A percentile compares a stretch with the other conserved stretches of the same genome.
Conservation (phyloP, 305 asterid species). For the Rubia tinctorum region DNA sequence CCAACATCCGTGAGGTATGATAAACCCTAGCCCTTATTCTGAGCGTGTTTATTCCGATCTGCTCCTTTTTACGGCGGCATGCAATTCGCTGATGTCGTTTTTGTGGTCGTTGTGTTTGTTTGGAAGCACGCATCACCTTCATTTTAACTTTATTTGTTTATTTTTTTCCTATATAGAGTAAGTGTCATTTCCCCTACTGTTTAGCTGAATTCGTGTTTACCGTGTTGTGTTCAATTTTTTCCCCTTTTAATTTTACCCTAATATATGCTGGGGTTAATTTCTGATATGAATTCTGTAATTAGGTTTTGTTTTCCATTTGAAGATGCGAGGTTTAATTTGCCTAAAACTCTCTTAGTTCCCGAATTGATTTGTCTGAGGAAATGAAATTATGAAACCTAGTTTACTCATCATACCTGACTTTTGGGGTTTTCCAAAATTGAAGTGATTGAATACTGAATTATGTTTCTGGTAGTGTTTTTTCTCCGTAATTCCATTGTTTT, state of each 20-base stretch:
- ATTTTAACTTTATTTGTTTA: neutral
- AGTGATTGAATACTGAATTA: neutral
- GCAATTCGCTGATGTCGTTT: neutral
- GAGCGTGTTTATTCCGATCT: neutral
- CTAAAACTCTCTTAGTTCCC: neutral
- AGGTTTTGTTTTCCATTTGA: neutral
- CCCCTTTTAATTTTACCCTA: neutral
- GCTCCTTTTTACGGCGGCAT: neutral
- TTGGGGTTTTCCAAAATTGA: neutral
- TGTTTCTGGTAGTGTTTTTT: neutral
- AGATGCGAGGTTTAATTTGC: neutral
- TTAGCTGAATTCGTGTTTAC: neutral
- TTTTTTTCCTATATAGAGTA: neutral
- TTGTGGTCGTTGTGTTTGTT: neutral
- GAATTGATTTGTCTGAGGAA: neutral
- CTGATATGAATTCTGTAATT: neutral
- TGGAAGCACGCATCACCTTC: neutral
- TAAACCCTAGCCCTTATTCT: neutral
- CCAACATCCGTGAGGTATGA: conserved; percentile 78
- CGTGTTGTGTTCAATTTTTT: neutral
- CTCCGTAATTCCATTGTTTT: neutral
- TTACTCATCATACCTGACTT: neutral
- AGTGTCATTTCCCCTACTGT: neutral
- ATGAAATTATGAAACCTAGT: neutral
- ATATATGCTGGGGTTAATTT: conserved; percentile 1